Percentiles rank a stretch among this genome's conserved stretches.
phyloP scores from a whole-genome alignment of 129 eudicot genomes.

The Saposhnikovia divaricata region DNA sequence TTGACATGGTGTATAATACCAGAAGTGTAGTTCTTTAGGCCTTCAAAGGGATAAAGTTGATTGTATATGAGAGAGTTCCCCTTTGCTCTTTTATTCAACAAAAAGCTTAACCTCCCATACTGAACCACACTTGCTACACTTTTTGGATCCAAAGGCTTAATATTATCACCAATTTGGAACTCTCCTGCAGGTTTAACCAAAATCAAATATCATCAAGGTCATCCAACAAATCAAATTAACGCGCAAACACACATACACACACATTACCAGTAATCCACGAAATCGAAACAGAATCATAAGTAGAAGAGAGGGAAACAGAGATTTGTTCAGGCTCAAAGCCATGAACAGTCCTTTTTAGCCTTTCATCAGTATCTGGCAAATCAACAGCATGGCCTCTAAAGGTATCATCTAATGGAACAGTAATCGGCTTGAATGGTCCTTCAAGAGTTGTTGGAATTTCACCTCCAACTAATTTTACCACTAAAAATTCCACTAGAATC shows the following conservation, averaged over 20 bases:
- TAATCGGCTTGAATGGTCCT: slow-evolving; percentile 78
- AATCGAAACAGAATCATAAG: slow-evolving; percentile 75
- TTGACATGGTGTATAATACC: slow-evolving; percentile 95
- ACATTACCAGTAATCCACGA: slow-evolving; percentile 83
- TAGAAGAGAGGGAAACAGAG: slow-evolving; percentile 61
- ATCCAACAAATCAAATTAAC: neutral
- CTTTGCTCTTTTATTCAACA: slow-evolving; percentile 35
- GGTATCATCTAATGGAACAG: slow-evolving; percentile 58
- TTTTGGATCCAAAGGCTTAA: slow-evolving; percentile 67
- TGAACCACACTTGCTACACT: slow-evolving; percentile 61
- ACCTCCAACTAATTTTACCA: slow-evolving; percentile 1
- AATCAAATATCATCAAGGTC: neutral
- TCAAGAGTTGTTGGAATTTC: slow-evolving; percentile 71
- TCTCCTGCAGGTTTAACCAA: slow-evolving; percentile 52
- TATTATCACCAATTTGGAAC: slow-evolving; percentile 67
- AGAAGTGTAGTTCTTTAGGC: slow-evolving; percentile 89
- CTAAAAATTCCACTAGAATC: slow-evolving; percentile 17
- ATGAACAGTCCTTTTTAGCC: slow-evolving; percentile 46
- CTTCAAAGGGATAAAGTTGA: slow-evolving; percentile 83
- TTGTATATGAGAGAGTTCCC: slow-evolving; percentile 71
- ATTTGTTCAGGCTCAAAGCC: slow-evolving; percentile 87
- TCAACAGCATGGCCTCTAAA: slow-evolving; percentile 84
- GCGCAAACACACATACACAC: neutral
- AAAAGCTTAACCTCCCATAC: slow-evolving; percentile 40
- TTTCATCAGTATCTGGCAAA: slow-evolving; percentile 65